Percentiles rank a stretch among this genome's conserved stretches.
Conservation (phyloP, 1,284 basidiomycete genomes). For the Lentinus polychrous region DNA sequence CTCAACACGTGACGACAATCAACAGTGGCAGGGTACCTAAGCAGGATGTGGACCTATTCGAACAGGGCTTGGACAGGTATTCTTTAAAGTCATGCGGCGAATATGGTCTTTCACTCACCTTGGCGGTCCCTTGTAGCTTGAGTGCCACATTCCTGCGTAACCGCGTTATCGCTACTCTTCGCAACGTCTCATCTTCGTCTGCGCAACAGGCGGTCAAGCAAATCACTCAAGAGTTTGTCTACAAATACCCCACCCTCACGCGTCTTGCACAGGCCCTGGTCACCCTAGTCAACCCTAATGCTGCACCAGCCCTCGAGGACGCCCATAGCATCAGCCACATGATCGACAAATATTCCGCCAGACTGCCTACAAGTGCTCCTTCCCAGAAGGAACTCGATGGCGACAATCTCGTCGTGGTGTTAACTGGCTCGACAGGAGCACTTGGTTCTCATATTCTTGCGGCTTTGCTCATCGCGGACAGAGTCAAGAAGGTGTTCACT, state of each 20-base stretch:
- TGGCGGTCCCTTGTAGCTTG: slow-evolving; percentile 18
- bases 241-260: slow-evolving; percentile 10
- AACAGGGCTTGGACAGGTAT: slow-evolving; percentile 7
- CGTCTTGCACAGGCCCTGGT: slow-evolving; percentile 8
- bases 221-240: slow-evolving; percentile 10
- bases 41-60: not conserved
- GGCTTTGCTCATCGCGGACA: slow-evolving; percentile 1
- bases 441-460: slow-evolving; percentile 14
- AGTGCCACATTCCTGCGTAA: slow-evolving; percentile 29
- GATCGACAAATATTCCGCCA: slow-evolving; percentile 8
- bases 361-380: not conserved
- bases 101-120: slow-evolving; percentile 17
- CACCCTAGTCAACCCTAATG: not conserved
- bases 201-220: slow-evolving; percentile 2
- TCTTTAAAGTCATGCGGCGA: slow-evolving; percentile 13
- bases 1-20: not conserved
- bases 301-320: not conserved
- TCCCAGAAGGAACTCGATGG: not conserved
- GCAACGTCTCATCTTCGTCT: slow-evolving; percentile 2
- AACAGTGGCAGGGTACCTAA: not conserved
- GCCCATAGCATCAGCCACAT: slow-evolving; percentile 3
- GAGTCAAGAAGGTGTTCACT: slow-evolving; percentile 11
- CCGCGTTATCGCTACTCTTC: slow-evolving; percentile 23
- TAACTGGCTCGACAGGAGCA: slow-evolving; percentile 15
- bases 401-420: slow-evolving; percentile 6